phyloP scores from a whole-genome alignment of 2,329 filamentous ascomycete species.

The Fusarium proliferatum region DNA sequence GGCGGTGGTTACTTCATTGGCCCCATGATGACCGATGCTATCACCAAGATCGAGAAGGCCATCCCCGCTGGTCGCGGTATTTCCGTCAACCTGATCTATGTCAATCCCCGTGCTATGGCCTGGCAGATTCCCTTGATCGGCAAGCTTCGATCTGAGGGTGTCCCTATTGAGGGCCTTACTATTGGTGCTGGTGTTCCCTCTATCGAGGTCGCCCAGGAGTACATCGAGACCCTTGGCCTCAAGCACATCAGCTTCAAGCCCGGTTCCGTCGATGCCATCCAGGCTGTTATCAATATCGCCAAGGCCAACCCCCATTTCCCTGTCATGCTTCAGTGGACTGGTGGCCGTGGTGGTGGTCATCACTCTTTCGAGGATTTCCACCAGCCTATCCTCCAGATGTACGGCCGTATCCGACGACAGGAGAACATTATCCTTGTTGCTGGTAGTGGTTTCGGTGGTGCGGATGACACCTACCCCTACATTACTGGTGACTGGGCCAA shows the following conservation, averaged over 20 bases:
- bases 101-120: conserved; percentile 87
- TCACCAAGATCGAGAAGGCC: conserved; percentile 84
- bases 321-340: conserved; percentile 94
- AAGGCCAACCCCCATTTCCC: conserved; percentile 95
- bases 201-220: conserved; percentile 91
- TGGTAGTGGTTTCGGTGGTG: conserved; percentile 90
- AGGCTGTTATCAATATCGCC: conserved; percentile 90
- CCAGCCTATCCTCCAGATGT: conserved; percentile 90
- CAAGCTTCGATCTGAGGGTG: conserved; percentile 82
- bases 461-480: conserved; percentile 92
- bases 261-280: conserved; percentile 87
- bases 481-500: conserved; percentile 90
- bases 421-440: conserved; percentile 90
- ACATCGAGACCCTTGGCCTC: conserved; percentile 90
- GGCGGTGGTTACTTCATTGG: conserved; percentile 91
- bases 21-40: conserved; percentile 83
- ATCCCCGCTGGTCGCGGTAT: conserved; percentile 90
- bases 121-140: conserved; percentile 92
- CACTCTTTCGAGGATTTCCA: conserved; percentile 98
- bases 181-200: conserved; percentile 95
- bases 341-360: conserved; percentile 91
- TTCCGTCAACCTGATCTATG: conserved; percentile 90
- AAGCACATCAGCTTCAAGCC: conserved; percentile 97
- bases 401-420: conserved; percentile 84
- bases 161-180: conserved; percentile 90